Percentiles rank a stretch among this genome's conserved stretches.
These are phyloP conservation scores for Fusarium austroafricanum DNA, from an alignment of 2,329 filamentous ascomycete genomes.

Conservation along the genomic window DNA sequence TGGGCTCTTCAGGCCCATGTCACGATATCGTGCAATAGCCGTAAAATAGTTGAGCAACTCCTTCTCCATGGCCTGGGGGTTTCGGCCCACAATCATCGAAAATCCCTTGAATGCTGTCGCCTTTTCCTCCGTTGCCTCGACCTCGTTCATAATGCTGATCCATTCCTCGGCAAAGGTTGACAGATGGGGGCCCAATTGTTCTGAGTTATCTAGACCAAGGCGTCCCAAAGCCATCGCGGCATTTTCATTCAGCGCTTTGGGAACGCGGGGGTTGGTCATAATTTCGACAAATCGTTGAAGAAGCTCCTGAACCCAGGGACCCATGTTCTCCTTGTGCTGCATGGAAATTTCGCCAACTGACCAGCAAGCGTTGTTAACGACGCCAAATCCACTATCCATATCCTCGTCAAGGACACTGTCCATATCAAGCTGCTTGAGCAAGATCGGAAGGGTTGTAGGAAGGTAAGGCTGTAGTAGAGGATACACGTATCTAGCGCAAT, in stretches of 20 bases:
- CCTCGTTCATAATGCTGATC: constrained; percentile 81
- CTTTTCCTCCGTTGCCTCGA: constrained; percentile 93
- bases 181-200: constrained; percentile 82
- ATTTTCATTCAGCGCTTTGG: constrained; percentile 90
- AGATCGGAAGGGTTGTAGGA: constrained; percentile 77
- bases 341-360: constrained; percentile 92
- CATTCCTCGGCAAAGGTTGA: constrained; percentile 85
- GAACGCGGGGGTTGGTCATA: constrained; percentile 85
- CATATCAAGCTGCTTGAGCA: constrained; percentile 90
- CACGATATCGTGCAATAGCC: constrained; percentile 82
- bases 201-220: constrained; percentile 82
- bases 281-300: constrained; percentile 84
- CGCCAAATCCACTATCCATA: constrained; percentile 86
- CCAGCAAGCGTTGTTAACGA: constrained; percentile 99
- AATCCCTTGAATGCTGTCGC: constrained; percentile 93
- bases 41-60: constrained; percentile 84
- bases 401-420: constrained; percentile 81
- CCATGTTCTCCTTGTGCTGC: constrained; percentile 79
- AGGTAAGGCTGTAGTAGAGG: constrained; percentile 81
- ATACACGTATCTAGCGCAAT: constrained; percentile 94
- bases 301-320: constrained; percentile 80
- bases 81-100: constrained; percentile 82
- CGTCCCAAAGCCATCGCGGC: constrained; percentile 92
- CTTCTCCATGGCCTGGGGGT: constrained; percentile 92
- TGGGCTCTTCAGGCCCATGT: constrained; percentile 69